These are phyloP conservation scores for Candida labiduridarum DNA, from an alignment of 1,139 yeast species.

Conservation along the genomic window DNA sequence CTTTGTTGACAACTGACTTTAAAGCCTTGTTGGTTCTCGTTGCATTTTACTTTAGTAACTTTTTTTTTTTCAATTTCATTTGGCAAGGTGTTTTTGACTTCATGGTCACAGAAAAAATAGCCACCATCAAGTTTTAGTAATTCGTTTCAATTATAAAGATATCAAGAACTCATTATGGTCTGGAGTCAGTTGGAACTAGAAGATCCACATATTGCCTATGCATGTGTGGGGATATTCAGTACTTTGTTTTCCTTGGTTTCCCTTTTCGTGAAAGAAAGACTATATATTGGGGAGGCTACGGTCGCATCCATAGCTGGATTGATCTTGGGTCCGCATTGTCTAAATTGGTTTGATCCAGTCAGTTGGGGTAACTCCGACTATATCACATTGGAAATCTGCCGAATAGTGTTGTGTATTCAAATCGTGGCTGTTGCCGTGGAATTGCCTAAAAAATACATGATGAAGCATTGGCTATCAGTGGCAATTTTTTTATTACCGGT, in stretches of 20 bases:
- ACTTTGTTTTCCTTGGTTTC: constrained; percentile 88
- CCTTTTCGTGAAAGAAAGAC: constrained; percentile 82
- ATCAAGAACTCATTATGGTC: constrained; percentile 24
- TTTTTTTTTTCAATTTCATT: background rate
- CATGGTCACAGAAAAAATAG: background rate
- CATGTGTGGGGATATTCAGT: constrained; percentile 88
- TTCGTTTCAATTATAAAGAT: background rate
- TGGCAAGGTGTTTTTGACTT: background rate
- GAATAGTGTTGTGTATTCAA: constrained; percentile 88
- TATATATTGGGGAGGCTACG: constrained; percentile 94
- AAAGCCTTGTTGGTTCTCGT: background rate
- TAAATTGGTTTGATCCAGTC: constrained; percentile 84
- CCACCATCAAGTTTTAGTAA: background rate
- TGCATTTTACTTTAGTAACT: background rate
- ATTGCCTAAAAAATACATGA: constrained; percentile 90
- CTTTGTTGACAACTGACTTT: background rate
- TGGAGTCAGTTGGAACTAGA: constrained; percentile 49
- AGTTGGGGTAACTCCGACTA: constrained; percentile 90
- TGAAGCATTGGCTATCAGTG: constrained; percentile 87
- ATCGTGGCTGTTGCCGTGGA: constrained; percentile 98
- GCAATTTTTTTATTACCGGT: constrained; percentile 80
- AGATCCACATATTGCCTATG: constrained; percentile 83
- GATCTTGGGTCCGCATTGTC: constrained; percentile 91
- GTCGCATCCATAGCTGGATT: constrained; percentile 91
- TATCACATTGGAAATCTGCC: constrained; percentile 84